These are phyloP conservation scores for Kuraishia borneana DNA, from an alignment of 805 yeast genomes.

Conservation along the genomic window DNA sequence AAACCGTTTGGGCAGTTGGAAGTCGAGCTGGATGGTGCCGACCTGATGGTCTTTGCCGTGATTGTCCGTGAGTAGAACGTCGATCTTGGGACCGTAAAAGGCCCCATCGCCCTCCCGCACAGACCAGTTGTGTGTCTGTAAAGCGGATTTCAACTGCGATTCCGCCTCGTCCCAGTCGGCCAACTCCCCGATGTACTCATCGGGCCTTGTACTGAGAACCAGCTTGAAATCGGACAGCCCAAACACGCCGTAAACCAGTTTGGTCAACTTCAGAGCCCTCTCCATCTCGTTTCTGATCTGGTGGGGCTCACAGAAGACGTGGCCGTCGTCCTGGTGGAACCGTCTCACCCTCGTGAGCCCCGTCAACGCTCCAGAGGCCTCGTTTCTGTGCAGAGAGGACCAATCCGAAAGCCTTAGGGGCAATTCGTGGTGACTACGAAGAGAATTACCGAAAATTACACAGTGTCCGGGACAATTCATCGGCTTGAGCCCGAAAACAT, in stretches of 20 bases:
- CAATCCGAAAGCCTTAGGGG: conserved; percentile 85
- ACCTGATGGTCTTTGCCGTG: conserved; percentile 80
- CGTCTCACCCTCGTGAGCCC: conserved; percentile 90
- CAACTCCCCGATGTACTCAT: conserved; percentile 64
- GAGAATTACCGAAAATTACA: conserved; percentile 61
- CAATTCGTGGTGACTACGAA: conserved; percentile 74
- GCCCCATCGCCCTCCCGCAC: conserved; percentile 94
- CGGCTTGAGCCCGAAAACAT: conserved; percentile 75
- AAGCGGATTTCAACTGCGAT: conserved; percentile 42
- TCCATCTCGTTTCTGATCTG: conserved; percentile 71
- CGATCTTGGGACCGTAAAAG: conserved; percentile 94
- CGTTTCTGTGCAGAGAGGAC: conserved; percentile 88
- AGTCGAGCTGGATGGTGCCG: conserved; percentile 92
- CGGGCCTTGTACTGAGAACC: conserved; percentile 81
- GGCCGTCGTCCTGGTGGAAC: conserved; percentile 98
- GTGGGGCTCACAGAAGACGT: conserved; percentile 74
- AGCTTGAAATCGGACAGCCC: conserved; percentile 49
- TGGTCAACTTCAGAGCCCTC: conserved; percentile 61
- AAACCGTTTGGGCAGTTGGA: conserved; percentile 85
- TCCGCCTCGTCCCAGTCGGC: conserved; percentile 84
- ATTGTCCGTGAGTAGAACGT: conserved; percentile 71
- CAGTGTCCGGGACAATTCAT: conserved; percentile 97
- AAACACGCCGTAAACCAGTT: conserved; percentile 61
- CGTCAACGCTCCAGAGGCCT: conserved; percentile 85
- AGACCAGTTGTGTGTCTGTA: conserved; percentile 50